phyloP scores from a whole-genome alignment of 148 eudicot genomes.

The Chenopodium quinoa region DNA sequence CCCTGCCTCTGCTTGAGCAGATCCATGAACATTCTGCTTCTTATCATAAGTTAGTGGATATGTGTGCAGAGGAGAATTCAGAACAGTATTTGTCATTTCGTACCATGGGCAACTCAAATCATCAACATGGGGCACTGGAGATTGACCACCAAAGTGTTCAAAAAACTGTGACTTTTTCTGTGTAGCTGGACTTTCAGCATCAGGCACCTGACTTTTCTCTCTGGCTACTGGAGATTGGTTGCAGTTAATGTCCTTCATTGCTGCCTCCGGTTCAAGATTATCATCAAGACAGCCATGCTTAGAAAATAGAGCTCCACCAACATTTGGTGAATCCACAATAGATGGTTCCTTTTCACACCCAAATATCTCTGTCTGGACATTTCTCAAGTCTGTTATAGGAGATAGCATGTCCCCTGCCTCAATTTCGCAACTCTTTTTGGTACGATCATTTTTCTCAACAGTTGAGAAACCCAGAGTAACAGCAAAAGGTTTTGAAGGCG shows the following conservation, averaged over 20 bases:
- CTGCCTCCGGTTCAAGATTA: slow-evolving; percentile 28
- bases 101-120: slow-evolving; percentile 39
- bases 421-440: slow-evolving; percentile 34
- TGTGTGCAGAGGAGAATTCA: slow-evolving; percentile 31
- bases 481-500: slow-evolving; percentile 30
- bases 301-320: slow-evolving; percentile 20
- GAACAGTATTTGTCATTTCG: slow-evolving; percentile 33
- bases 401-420: slow-evolving; percentile 28
- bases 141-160: slow-evolving; percentile 32
- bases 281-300: slow-evolving; percentile 25
- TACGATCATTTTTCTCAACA: slow-evolving; percentile 32
- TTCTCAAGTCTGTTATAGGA: slow-evolving; percentile 24
- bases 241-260: slow-evolving; percentile 17
- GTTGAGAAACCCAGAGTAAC: slow-evolving; percentile 28
- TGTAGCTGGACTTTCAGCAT: slow-evolving; percentile 26
- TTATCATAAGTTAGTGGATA: background rate
- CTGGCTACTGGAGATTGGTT: slow-evolving; percentile 29
- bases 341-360: slow-evolving; percentile 30
- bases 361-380: slow-evolving; percentile 24
- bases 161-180: slow-evolving; percentile 28
- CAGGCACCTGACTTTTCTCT: slow-evolving; percentile 29
- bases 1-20: slow-evolving; percentile 23
- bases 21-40: slow-evolving; percentile 32
- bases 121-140: slow-evolving; percentile 31
- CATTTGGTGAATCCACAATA: slow-evolving; percentile 29